These are phyloP conservation scores for Coemansia nantahalensis DNA, from an alignment of 192 early-diverging fungal species.

Conservation along the genomic window DNA sequence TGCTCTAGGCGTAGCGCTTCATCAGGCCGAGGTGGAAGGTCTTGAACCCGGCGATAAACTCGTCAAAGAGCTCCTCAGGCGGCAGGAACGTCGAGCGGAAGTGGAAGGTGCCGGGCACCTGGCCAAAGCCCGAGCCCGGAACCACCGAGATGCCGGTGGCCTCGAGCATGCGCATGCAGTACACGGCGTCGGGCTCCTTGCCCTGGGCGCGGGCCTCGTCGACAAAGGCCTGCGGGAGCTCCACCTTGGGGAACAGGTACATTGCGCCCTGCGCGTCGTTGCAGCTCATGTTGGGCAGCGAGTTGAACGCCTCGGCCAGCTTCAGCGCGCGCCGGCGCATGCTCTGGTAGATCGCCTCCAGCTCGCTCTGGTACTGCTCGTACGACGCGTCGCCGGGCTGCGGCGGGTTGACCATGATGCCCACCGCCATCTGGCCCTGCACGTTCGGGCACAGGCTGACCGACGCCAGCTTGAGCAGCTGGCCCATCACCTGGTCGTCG, in stretches of 20 bases:
- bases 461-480: conserved; percentile 93
- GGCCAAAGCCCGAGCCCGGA: conserved; percentile 91
- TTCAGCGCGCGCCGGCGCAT: conserved; percentile 74
- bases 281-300: conserved; percentile 79
- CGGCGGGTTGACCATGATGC: conserved; percentile 92
- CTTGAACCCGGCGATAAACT: conserved; percentile 72
- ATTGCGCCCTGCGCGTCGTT: conserved; percentile 91
- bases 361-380: conserved; percentile 68
- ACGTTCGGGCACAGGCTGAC: conserved; percentile 94
- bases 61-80: conserved; percentile 88
- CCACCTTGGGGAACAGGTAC: conserved; percentile 92
- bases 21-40: conserved; percentile 84
- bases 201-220: conserved; percentile 69
- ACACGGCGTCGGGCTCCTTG: conserved; percentile 81
- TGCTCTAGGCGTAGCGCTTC: conserved; percentile 54
- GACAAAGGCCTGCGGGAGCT: conserved; percentile 72
- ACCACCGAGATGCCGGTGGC: conserved; percentile 96
- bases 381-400: conserved; percentile 75
- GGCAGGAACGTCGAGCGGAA: conserved; percentile 97
- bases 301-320: conserved; percentile 76
- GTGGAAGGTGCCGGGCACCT: conserved; percentile 86
- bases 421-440: conserved; percentile 91
- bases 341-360: conserved; percentile 73
- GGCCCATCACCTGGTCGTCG: conserved; percentile 67
- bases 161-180: conserved; percentile 90